Evolutionary conservation across 768 basidiomycete genomes (phyloP).

Genomic region (Lentinus brumalis): DNA sequence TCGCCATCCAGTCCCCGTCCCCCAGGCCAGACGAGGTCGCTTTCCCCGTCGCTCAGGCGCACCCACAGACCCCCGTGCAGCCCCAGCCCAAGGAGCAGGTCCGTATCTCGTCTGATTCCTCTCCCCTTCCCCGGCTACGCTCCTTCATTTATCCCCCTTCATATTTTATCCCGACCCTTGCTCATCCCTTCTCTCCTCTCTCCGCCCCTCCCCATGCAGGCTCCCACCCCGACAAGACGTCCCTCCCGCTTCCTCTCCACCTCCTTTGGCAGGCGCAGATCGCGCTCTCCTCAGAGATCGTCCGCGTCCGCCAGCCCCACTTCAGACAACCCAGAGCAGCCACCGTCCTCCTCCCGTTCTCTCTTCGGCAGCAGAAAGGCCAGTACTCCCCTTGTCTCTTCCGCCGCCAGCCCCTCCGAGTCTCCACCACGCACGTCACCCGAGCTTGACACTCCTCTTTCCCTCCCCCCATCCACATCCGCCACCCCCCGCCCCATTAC

Average conservation of each 20-base stretch:
- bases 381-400: constrained; percentile 17
- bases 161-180: constrained; percentile 1
- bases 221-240: constrained; percentile 26
- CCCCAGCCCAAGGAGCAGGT: constrained; percentile 29
- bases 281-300: constrained; percentile 29
- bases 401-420: constrained; percentile 15
- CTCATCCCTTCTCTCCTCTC: constrained; percentile 12
- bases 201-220: constrained; percentile 14
- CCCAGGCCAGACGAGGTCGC: constrained; percentile 13
- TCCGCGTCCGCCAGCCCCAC: constrained; percentile 22
- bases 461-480: background rate
- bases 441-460: constrained; percentile 13
- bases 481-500: constrained; percentile 6
- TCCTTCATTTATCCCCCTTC: constrained; percentile 1
- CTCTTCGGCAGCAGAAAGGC: constrained; percentile 24
- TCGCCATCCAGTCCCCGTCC: constrained; percentile 20
- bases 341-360: constrained; percentile 25
- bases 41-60: constrained; percentile 10
- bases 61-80: constrained; percentile 8
- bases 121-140: constrained; percentile 4
- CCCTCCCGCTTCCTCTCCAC: constrained; percentile 31
- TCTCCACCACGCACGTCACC: constrained; percentile 17
- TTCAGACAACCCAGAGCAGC: constrained; percentile 21
- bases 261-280: constrained; percentile 27
- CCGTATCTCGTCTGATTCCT: constrained; percentile 14